Percentiles rank a stretch among this genome's conserved stretches.
phyloP scores from a whole-genome alignment of 371 early-diverging fungal species.

The Lichtheimia hyalospora region DNA sequence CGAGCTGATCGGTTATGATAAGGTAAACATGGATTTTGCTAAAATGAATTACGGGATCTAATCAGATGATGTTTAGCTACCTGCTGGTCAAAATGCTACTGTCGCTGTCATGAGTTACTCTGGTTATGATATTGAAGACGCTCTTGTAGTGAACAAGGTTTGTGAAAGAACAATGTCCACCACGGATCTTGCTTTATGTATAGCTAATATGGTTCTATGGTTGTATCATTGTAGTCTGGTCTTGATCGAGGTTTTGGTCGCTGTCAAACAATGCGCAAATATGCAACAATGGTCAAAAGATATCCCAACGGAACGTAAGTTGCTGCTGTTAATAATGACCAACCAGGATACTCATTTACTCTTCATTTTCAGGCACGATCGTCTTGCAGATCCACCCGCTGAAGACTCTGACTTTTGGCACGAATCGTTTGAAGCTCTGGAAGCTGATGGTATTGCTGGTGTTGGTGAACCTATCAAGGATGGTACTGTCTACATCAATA shows the following conservation, averaged over 20 bases:
- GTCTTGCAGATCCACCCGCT: constrained; percentile 77
- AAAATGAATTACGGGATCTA: background rate
- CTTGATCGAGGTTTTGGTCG: constrained; percentile 99
- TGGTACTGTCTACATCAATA: constrained; percentile 82
- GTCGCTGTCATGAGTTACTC: constrained; percentile 99
- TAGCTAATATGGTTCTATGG: background rate
- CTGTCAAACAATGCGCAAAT: constrained; percentile 95
- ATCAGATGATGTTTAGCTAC: constrained; percentile 50
- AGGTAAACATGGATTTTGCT: constrained; percentile 40
- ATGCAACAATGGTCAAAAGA: constrained; percentile 72
- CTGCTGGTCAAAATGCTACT: constrained; percentile 99
- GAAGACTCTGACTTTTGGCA: constrained; percentile 47
- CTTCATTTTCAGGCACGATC: constrained; percentile 67
- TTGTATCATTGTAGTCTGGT: constrained; percentile 59
- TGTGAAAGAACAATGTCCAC: background rate
- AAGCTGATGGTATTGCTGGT: constrained; percentile 87
- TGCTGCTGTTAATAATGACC: background rate
- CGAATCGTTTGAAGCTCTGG: constrained; percentile 68
- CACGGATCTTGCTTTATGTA: background rate
- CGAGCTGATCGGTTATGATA: constrained; percentile 97
- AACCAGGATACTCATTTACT: background rate
- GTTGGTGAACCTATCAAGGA: constrained; percentile 82
- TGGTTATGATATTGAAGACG: constrained; percentile 99
- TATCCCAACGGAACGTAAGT: constrained; percentile 82
- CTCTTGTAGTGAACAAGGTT: constrained; percentile 96